Base-by-base conservation (phyloP, 176 grass and related monocot species). In the Eremochloa ophiuroides region DNA sequence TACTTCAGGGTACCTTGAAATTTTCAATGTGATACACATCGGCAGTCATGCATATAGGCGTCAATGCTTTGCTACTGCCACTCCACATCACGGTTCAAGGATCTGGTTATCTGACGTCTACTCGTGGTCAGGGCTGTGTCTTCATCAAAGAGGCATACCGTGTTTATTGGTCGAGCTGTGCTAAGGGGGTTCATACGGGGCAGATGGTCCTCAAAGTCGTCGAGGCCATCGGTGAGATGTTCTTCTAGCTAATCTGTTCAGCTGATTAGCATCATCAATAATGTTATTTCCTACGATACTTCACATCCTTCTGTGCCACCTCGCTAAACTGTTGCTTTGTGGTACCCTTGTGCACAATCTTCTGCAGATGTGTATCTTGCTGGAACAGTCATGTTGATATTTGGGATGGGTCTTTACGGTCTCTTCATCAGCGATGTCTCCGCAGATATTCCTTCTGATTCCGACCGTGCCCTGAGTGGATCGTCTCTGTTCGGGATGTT, bases 311-410 rank as follows among this genome's bases (percentile, higher is more conserved):
- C 10, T 1, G 20, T 18, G 74, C 15, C n/a, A 5, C 8, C 65
- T 78, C 30, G 6, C 76, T 74, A 30, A 85, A 85, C 10, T 59
- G 47, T 62, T 83, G 40, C 10, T 78, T 60, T 53, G 37, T 12
- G 4, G n/a, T 11, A 66, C n/a, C 10, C 29, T 42, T 43, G 23
- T 62, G 59, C 26, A 29, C 18, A 31, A 34, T 68, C 28, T 77
- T 46, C 41, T 43, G 62, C 89, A 98, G 96, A 98, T 86, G 96
- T 98, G 28, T 98, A 98, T 66, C 91, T 98, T 65, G 96, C 93
- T 79, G 96, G 96, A 62, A 98, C 96, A 4, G 96, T 98, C 29
- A 95, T 98, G 96, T 71, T 98, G 37, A 98, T 98, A n/a, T 98
- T 98, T 10, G 93, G 88, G 9, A 98, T 98, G 96, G 96, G 96